A percentile compares a stretch with the other conserved stretches of the same genome.
Evolutionary conservation across 2,329 filamentous ascomycete species (phyloP).

Genomic region (Aspergillus quadrilineatus): DNA sequence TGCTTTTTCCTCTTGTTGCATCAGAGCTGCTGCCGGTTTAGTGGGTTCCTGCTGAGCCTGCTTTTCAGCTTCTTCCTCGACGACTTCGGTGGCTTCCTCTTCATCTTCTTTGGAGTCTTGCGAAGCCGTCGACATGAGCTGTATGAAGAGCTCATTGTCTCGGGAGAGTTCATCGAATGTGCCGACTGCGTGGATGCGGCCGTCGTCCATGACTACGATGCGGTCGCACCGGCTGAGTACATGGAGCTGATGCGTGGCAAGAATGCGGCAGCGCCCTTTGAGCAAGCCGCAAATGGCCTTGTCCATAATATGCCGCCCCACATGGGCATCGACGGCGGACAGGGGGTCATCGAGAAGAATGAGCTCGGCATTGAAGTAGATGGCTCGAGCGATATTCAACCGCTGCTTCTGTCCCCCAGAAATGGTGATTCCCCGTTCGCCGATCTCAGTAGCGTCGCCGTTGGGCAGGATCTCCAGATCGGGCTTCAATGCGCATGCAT

Average conservation of each 20-base stretch:
- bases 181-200: slow-evolving; percentile 78
- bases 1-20: slow-evolving; percentile 58
- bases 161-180: slow-evolving; percentile 87
- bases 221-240: slow-evolving; percentile 87
- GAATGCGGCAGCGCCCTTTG: slow-evolving; percentile 81
- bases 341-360: slow-evolving; percentile 65
- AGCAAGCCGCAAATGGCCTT: slow-evolving; percentile 87
- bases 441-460: slow-evolving; percentile 87
- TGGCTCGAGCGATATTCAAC: slow-evolving; percentile 83
- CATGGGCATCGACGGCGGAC: slow-evolving; percentile 57
- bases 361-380: slow-evolving; percentile 64
- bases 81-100: slow-evolving; percentile 25
- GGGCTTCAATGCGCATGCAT: slow-evolving; percentile 78
- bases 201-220: slow-evolving; percentile 89
- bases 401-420: slow-evolving; percentile 95
- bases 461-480: slow-evolving; percentile 93
- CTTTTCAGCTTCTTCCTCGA: slow-evolving; percentile 9
- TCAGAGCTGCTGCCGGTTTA: slow-evolving; percentile 34
- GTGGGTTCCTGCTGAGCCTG: background rate
- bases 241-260: slow-evolving; percentile 94
- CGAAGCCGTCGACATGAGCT: slow-evolving; percentile 77
- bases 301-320: slow-evolving; percentile 76
- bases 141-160: slow-evolving; percentile 72
- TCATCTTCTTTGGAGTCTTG: slow-evolving; percentile 54
- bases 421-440: slow-evolving; percentile 91